phyloP scores from a whole-genome alignment of 2,329 filamentous ascomycete genomes.

The Emmonsiellopsis sp. region DNA sequence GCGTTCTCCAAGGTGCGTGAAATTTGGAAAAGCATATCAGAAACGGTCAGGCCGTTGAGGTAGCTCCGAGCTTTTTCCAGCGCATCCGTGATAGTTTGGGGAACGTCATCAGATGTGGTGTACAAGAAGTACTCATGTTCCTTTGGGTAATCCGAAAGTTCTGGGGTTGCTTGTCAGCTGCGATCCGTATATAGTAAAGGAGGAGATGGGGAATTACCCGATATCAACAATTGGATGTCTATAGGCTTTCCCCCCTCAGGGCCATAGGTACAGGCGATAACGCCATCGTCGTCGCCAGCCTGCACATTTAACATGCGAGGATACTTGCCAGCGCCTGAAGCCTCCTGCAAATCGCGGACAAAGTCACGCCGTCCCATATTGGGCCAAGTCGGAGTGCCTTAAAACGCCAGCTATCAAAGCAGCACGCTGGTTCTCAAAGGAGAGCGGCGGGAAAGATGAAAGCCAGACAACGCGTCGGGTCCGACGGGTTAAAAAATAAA shows the following conservation, averaged over 20 bases:
- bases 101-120: constrained; percentile 37
- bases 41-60: constrained; percentile 35
- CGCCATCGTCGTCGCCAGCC: constrained; percentile 61
- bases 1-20: constrained; percentile 28
- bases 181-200: not conserved
- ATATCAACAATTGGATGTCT: constrained; percentile 30
- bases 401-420: not conserved
- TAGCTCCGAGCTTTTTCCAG: constrained; percentile 41
- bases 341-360: constrained; percentile 47
- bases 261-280: constrained; percentile 54
- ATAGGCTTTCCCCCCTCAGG: constrained; percentile 21
- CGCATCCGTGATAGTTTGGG: constrained; percentile 19
- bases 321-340: constrained; percentile 29
- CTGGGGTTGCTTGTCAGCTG: constrained; percentile 24
- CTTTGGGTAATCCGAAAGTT: constrained; percentile 53
- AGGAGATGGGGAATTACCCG: constrained; percentile 23
- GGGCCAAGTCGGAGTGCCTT: not conserved
- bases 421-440: not conserved
- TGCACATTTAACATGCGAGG: constrained; percentile 46
- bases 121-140: constrained; percentile 51
- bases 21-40: constrained; percentile 42
- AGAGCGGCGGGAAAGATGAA: not conserved
- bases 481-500: not conserved
- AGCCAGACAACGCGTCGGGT: not conserved
- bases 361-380: constrained; percentile 61